These are phyloP conservation scores for Saccharum hybrid DNA, from an alignment of 202 grass and related monocot genomes.

Conservation along the genomic window DNA sequence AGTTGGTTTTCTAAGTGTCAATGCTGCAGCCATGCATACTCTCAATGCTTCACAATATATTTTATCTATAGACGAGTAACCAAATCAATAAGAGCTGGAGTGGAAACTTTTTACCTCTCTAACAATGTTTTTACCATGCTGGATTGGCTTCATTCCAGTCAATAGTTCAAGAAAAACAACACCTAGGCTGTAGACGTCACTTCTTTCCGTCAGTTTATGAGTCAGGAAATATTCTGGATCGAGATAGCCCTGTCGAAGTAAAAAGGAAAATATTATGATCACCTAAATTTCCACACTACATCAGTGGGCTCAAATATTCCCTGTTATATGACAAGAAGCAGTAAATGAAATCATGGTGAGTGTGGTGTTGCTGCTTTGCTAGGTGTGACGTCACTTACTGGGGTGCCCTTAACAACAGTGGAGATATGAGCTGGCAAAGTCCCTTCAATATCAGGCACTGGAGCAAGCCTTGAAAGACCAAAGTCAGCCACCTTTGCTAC, in stretches of 20 bases:
- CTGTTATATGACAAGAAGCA: conserved; percentile 25
- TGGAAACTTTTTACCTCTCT: conserved; percentile 67
- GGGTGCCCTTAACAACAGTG: conserved; percentile 92
- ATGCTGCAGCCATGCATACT: background rate
- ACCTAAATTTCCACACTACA: conserved; percentile 17
- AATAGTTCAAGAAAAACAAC: conserved; percentile 89
- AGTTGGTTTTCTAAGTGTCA: background rate
- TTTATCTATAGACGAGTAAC: background rate
- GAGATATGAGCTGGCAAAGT: conserved; percentile 66
- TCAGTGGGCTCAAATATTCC: background rate
- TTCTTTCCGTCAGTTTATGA: conserved; percentile 93
- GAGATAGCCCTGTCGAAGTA: conserved; percentile 79
- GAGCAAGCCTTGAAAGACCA: conserved; percentile 93
- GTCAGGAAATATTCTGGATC: conserved; percentile 98
- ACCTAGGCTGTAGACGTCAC: conserved; percentile 91
- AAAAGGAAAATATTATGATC: background rate
- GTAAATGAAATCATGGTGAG: conserved; percentile 2
- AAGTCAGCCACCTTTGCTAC: conserved; percentile 94
- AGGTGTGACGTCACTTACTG: conserved; percentile 59
- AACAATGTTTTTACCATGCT: conserved; percentile 93
- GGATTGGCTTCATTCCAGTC: conserved; percentile 88
- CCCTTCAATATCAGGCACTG: conserved; percentile 71
- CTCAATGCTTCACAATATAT: background rate
- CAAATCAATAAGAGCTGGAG: background rate
- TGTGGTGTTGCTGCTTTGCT: background rate